Base-by-base conservation (phyloP, 768 basidiomycete genomes). In the Phylloporus sp. region DNA sequence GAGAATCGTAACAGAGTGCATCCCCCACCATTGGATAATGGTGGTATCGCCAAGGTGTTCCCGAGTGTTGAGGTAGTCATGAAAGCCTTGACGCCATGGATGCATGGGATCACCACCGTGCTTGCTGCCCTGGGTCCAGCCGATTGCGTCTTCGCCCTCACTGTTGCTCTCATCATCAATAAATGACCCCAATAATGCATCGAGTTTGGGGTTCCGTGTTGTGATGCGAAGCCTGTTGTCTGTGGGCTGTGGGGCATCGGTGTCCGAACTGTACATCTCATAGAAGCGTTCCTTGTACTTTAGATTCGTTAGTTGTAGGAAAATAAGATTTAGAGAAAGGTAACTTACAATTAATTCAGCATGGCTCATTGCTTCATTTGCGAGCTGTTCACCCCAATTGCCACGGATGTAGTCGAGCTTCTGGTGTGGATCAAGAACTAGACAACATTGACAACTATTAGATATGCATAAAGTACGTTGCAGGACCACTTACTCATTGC, bases 401-500 rank as follows among this genome's bases (percentile, higher is more conserved):
- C 29, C 32, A 38, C 2, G 6, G 37, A 49, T 49, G 15, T 51
- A 51, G 15, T 51, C 0, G 5, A 51, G 40, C 17, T 48, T 38
- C 38, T 48, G 45, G 38, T 50, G 35, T 15, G 24, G 36, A 38
- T 48, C 9, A 11, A 42, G 46, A 38, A 51, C 41, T 42, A 26
- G 22, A 23, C 8, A 24, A 46, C 27, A 13, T 21, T 37, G 11
- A 27, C 3, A 39, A 3, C 24, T 0, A 1, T 45, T 21, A 40
- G 38, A 46, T 46, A 40, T n/a, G 7, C 24, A 32, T 33, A 9
- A 33, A n/a, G n/a, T 2, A 22, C 32, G 20, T 35, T 31, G n/a
- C n/a, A 26, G 29, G 29, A 9, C 7, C 28, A 49, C 40, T 50
- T 33, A 53, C 52, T 42, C 40, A 53, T 53, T 35, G 47, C n/a